Conservation (phyloP, 106 monocot genomes). For the Dendrobium officinale region DNA sequence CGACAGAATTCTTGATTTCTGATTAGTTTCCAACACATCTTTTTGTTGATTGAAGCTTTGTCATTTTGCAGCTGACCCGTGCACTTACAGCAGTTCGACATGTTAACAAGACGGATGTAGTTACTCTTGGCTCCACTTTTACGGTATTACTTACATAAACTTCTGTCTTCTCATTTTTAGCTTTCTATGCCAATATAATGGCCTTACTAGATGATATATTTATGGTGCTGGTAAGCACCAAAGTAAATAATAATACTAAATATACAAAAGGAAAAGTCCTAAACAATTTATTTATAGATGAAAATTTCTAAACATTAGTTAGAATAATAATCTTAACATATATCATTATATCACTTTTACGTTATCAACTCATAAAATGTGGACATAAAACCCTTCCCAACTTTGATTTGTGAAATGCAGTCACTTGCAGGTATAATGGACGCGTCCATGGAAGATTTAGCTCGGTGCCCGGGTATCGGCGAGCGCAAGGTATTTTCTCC, state of each 20-base stretch:
- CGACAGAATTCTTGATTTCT: background rate
- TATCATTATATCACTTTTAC: background rate
- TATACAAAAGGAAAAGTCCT: background rate
- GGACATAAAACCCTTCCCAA: background rate
- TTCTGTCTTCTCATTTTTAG: background rate
- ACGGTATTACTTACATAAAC: conserved; percentile 34
- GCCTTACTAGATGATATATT: background rate
- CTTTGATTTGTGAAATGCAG: conserved; percentile 36
- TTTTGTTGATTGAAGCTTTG: background rate
- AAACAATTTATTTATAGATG: background rate
- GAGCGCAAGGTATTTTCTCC: conserved; percentile 64
- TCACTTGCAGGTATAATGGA: conserved; percentile 83
- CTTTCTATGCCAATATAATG: background rate
- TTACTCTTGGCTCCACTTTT: conserved; percentile 88
- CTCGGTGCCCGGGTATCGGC: conserved; percentile 91
- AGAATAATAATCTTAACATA: background rate
- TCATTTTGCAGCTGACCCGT: conserved; percentile 66
- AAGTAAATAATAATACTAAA: background rate
- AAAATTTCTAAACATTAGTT: background rate
- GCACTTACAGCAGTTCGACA: conserved; percentile 76
- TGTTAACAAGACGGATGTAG: conserved; percentile 85
- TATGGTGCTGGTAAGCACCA: background rate
- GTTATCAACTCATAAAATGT: background rate
- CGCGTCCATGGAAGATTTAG: conserved; percentile 96
- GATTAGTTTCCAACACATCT: background rate